Base-by-base conservation (phyloP, 1,139 yeast species). In the Kazachstania sp. region DNA sequence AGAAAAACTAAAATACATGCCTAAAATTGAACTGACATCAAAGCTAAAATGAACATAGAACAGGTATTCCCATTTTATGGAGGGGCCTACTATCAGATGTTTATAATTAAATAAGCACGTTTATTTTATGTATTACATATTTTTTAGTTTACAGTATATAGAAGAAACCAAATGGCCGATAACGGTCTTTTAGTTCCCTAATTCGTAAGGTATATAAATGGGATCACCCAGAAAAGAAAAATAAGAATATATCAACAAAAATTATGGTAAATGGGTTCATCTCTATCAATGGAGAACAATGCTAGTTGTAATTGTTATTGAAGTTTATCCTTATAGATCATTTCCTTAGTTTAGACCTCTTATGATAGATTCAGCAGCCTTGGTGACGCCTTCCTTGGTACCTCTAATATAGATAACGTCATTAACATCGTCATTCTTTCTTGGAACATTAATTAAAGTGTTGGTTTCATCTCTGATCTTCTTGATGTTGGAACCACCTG, bases 401-500 rank as follows among this genome's bases (percentile, higher is more conserved):
- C 78, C 78, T 50, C 65, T 68, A 45, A 73, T 54, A 55, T 64
- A 72, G 32, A 79, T 67, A 51, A 75, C 72, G 52, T 74, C 71
- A 55, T 69, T 70, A 50, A 71, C 67, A 54, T 73, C 71, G 52
- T 81, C 84, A 48, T 65, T 68, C 36, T 71, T 67, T 67, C 79
- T 78, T 54, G 95, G 95, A 48, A 85, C 78, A 46, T 73, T 73
- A 55, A 86, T 77, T 52, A 77, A 73, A 45, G 84, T 73, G 39
- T 76, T 79, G 19, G 83, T 70, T 52, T 74, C 71, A 39, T 70
- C 71, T 67, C 95, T 79, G 50, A 86, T 75, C 53, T 71, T 71
- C 59, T 76, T 79, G 58, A 86, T 74, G 54, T 77, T 80, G 34
- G 81, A 67, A 43, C 96, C 96, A 57, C 78, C 82, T 20, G 87